Conservation (phyloP, 2,329 filamentous ascomycete genomes). For the Boeremia lycopersici region DNA sequence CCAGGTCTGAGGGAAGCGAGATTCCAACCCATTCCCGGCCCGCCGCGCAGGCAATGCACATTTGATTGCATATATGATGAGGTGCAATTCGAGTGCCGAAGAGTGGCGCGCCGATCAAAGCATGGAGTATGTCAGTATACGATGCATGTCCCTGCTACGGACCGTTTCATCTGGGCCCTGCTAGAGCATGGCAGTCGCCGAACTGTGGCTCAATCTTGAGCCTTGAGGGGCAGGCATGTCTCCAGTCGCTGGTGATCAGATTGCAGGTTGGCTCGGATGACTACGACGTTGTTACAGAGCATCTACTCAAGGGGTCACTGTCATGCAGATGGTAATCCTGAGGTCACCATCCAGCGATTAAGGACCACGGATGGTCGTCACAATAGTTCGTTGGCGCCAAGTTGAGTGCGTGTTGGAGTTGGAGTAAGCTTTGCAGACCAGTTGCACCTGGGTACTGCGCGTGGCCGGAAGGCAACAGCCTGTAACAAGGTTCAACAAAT, state of each 20-base stretch:
- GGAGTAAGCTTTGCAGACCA: slow-evolving; percentile 17
- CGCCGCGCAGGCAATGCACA: slow-evolving; percentile 23
- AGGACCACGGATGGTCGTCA: background rate
- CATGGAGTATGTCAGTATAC: slow-evolving; percentile 2
- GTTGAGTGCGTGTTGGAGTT: slow-evolving; percentile 21
- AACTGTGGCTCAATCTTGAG: slow-evolving; percentile 9
- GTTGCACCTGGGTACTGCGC: too few relatives aligned
- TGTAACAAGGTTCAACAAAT: slow-evolving; percentile 15
- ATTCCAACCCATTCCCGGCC: slow-evolving; percentile 31
- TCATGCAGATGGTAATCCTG: background rate
- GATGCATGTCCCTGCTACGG: slow-evolving; percentile 10
- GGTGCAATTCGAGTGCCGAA: slow-evolving; percentile 6
- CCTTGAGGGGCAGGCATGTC: background rate
- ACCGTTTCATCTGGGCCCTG: slow-evolving; percentile 10
- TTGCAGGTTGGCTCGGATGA: background rate
- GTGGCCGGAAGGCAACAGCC: slow-evolving; percentile 8
- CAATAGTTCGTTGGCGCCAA: slow-evolving; percentile 17
- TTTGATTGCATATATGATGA: slow-evolving; percentile 24
- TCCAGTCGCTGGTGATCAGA: background rate
- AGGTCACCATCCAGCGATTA: background rate
- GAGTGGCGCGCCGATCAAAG: slow-evolving; percentile 11
- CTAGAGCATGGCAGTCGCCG: background rate
- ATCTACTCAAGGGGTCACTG: background rate
- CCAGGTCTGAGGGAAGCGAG: slow-evolving; percentile 6
- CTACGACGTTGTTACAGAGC: background rate